These are phyloP conservation scores for Diaporthe caulivora DNA, from an alignment of 2,329 filamentous ascomycete species.

Conservation along the genomic window DNA sequence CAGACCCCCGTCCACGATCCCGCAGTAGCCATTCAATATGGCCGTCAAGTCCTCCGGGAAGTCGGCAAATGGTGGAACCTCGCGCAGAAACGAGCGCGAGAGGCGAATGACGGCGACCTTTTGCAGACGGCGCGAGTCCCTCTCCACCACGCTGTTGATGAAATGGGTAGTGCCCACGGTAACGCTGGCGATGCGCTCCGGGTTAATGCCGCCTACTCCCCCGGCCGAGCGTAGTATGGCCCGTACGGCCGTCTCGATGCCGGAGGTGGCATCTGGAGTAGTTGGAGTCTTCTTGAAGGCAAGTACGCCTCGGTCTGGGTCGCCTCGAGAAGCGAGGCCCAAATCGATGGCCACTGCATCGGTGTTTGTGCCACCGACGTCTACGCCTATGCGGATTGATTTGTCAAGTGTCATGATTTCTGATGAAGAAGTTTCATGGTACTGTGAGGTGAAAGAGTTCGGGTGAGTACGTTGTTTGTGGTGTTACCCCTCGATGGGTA, in stretches of 20 bases:
- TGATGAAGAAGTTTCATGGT: background rate
- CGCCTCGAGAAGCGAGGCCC: constrained; percentile 40
- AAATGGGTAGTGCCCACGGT: constrained; percentile 44
- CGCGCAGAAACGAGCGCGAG: constrained; percentile 46
- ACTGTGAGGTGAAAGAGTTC: background rate
- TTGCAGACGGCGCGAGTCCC: constrained; percentile 42
- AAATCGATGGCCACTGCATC: constrained; percentile 46
- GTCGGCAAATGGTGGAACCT: constrained; percentile 58
- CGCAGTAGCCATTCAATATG: constrained; percentile 42
- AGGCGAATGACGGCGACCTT: constrained; percentile 50
- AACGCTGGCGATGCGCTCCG: constrained; percentile 36
- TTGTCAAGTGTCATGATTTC: constrained; percentile 18
- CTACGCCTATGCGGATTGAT: constrained; percentile 34
- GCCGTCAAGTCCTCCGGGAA: constrained; percentile 55
- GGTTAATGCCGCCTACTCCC: constrained; percentile 6
- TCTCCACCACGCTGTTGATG: constrained; percentile 43
- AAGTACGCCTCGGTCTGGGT: constrained; percentile 49
- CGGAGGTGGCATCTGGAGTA: constrained; percentile 40
- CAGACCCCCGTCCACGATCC: constrained; percentile 60
- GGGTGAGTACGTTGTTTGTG: background rate
- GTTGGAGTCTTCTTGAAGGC: constrained; percentile 42
- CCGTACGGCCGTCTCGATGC: constrained; percentile 40
- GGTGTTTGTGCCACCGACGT: constrained; percentile 40
- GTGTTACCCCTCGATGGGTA: background rate
- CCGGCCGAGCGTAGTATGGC: constrained; percentile 32